Evolutionary conservation across 192 early-diverging fungal genomes (phyloP).

Genomic region (Dimargaris verticillata): DNA sequence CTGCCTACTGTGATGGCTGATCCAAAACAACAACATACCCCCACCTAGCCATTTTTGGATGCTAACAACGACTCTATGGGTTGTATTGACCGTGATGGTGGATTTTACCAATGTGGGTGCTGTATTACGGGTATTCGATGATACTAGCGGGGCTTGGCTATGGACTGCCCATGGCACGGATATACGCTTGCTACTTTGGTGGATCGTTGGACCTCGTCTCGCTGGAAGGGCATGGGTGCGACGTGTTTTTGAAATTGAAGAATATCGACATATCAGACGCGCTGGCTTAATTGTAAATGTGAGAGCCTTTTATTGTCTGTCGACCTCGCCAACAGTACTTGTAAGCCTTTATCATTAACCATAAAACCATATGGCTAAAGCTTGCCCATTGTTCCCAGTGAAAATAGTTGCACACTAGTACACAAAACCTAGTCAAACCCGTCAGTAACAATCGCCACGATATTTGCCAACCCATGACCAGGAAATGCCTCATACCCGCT

Average conservation of each 20-base stretch:
- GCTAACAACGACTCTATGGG: background rate
- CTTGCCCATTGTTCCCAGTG: too few relatives aligned
- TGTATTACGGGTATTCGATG: background rate
- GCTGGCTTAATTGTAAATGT: too few relatives aligned
- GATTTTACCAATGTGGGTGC: slow-evolving; percentile 1
- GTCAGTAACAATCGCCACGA: too few relatives aligned
- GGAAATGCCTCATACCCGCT: too few relatives aligned
- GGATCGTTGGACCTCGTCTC: slow-evolving; percentile 71
- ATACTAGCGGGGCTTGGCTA: slow-evolving; percentile 35
- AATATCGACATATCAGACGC: slow-evolving; percentile 53
- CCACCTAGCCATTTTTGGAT: background rate
- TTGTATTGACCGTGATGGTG: background rate
- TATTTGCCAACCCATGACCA: too few relatives aligned
- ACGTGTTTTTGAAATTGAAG: slow-evolving; percentile 76
- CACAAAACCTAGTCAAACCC: too few relatives aligned
- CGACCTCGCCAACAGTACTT: too few relatives aligned
- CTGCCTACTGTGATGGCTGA: background rate
- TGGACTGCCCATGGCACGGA: slow-evolving; percentile 72
- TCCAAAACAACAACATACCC: background rate
- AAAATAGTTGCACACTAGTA: too few relatives aligned
- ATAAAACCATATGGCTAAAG: too few relatives aligned
- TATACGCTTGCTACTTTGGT: slow-evolving; percentile 89
- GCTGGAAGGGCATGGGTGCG: slow-evolving; percentile 77
- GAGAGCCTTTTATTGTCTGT: too few relatives aligned
- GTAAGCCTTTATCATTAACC: too few relatives aligned